Conservation (phyloP, 2,329 filamentous ascomycete genomes). For the Stagonosporopsis cucurbitacearum region DNA sequence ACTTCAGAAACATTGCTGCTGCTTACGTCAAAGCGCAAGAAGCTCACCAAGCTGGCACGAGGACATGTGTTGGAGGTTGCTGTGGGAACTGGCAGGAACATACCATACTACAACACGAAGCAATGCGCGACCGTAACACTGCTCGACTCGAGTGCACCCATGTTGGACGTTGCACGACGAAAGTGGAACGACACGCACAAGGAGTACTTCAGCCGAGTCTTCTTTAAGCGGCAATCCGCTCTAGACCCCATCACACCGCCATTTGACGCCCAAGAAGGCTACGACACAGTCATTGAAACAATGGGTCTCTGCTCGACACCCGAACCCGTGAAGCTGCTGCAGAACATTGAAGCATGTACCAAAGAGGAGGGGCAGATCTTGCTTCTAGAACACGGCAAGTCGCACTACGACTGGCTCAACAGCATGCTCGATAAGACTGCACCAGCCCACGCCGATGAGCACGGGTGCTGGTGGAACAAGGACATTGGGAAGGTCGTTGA, state of each 20-base stretch:
- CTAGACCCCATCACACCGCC: slow-evolving; percentile 52
- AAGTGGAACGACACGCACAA: slow-evolving; percentile 56
- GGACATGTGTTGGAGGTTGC: slow-evolving; percentile 59
- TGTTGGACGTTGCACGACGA: slow-evolving; percentile 56
- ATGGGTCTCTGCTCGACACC: slow-evolving; percentile 60
- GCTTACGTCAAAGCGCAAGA: slow-evolving; percentile 49
- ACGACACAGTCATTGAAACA: slow-evolving; percentile 59
- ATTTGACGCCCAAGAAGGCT: slow-evolving; percentile 50
- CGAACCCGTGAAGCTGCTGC: slow-evolving; percentile 53
- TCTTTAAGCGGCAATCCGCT: slow-evolving; percentile 55
- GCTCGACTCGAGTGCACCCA: slow-evolving; percentile 55
- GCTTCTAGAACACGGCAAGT: slow-evolving; percentile 59
- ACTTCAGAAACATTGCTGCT: slow-evolving; percentile 53
- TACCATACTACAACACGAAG: slow-evolving; percentile 53
- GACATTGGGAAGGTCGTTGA: slow-evolving; percentile 58
- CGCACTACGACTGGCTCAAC: slow-evolving; percentile 57
- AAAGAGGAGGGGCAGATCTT: slow-evolving; percentile 55
- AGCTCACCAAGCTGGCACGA: slow-evolving; percentile 49
- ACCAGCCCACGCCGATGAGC: slow-evolving; percentile 55
- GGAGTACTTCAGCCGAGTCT: slow-evolving; percentile 46
- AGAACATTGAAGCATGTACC: slow-evolving; percentile 52
- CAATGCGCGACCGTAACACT: slow-evolving; percentile 54
- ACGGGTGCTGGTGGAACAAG: slow-evolving; percentile 62
- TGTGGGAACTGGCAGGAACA: slow-evolving; percentile 58
- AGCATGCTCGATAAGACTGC: slow-evolving; percentile 54